These are phyloP conservation scores for Berberis thunbergii DNA, from an alignment of 164 flowering plant genomes.

Conservation along the genomic window DNA sequence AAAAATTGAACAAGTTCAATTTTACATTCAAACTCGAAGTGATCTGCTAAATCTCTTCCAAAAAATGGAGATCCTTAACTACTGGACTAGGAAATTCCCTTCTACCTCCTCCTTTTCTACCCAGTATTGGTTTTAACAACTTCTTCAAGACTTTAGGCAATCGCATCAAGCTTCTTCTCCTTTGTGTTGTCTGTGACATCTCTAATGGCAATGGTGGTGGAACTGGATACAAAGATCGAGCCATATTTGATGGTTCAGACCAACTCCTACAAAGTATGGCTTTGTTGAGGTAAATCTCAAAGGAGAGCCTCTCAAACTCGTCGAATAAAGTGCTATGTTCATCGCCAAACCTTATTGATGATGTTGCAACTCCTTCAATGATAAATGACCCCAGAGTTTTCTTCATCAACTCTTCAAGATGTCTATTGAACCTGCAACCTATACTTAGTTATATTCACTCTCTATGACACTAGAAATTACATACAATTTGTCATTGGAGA, in stretches of 20 bases:
- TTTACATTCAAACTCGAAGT: conserved; percentile 12
- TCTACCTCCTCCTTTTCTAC: conserved; percentile 11
- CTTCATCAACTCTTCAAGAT: no score
- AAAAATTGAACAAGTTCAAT: neutral
- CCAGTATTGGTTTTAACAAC: conserved; percentile 34
- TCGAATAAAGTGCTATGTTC: conserved; percentile 57
- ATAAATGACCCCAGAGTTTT: no score
- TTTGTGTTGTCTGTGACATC: conserved; percentile 11
- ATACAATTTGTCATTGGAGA: no score
- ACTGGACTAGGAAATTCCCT: conserved; percentile 8
- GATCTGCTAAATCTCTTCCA: conserved; percentile 50
- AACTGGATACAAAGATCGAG: conserved; percentile 6
- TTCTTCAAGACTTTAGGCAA: conserved; percentile 42
- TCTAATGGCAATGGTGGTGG: conserved; percentile 5
- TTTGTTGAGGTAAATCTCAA: conserved; percentile 55
- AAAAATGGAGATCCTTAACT: conserved; percentile 15
- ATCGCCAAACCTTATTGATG: conserved; percentile 34
- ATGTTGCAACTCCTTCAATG: neutral
- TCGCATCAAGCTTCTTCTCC: conserved; percentile 11
- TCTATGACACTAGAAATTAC: no score
- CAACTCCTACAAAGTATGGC: conserved; percentile 59
- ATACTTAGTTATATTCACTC: no score
- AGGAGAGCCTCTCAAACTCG: conserved; percentile 46
- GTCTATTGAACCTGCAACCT: no score
- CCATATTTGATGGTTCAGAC: conserved; percentile 29